Evolutionary conservation across 1,139 yeast genomes (phyloP).

Genomic region (Kurtzmaniella quercitrusa): DNA sequence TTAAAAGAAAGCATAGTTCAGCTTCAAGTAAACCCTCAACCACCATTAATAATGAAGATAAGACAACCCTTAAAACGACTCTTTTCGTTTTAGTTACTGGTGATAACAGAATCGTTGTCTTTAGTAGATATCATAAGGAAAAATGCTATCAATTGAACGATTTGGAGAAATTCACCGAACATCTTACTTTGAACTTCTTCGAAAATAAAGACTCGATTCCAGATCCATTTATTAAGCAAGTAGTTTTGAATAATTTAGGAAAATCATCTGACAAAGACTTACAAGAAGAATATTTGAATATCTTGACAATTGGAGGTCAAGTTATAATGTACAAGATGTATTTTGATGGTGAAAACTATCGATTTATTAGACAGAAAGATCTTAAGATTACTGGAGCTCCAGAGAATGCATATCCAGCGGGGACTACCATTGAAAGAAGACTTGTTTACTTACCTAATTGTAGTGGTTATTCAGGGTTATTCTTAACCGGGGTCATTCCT

Average conservation of each 20-base stretch:
- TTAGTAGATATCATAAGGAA: constrained; percentile 60
- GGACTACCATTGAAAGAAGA: constrained; percentile 66
- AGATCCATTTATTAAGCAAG: constrained; percentile 73
- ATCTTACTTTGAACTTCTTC: constrained; percentile 50
- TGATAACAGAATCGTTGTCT: constrained; percentile 66
- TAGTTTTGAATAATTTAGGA: constrained; percentile 64
- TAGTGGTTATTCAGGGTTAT: constrained; percentile 56
- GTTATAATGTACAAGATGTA: constrained; percentile 60
- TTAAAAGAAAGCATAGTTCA: constrained; percentile 26
- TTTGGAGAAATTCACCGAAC: constrained; percentile 54
- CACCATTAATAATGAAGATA: constrained; percentile 11
- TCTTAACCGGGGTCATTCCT: constrained; percentile 76
- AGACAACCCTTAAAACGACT: constrained; percentile 34
- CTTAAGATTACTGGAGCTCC: constrained; percentile 66
- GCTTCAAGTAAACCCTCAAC: constrained; percentile 6
- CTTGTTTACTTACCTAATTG: constrained; percentile 57
- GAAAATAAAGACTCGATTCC: constrained; percentile 59
- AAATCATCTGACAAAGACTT: constrained; percentile 38
- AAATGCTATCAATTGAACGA: constrained; percentile 62
- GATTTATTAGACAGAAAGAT: constrained; percentile 47
- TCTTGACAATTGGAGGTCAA: constrained; percentile 80
- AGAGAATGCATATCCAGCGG: constrained; percentile 64
- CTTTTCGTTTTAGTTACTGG: constrained; percentile 70
- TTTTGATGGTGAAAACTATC: constrained; percentile 47
- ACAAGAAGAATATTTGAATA: constrained; percentile 56